These are phyloP conservation scores for Acacia pycnantha DNA, from an alignment of 331 rosid species.

Conservation along the genomic window DNA sequence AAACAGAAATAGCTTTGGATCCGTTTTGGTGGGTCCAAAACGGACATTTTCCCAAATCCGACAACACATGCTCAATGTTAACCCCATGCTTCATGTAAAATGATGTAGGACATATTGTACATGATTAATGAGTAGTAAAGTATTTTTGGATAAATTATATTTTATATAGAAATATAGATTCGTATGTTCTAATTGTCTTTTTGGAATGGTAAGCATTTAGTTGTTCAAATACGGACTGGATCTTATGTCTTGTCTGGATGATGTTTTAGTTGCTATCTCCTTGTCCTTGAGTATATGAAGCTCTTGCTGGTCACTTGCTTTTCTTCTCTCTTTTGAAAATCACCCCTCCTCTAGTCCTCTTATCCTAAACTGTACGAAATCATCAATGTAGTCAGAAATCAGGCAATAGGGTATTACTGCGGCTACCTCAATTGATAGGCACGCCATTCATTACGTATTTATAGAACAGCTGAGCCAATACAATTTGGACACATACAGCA, in stretches of 20 bases:
- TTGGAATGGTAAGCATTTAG: background rate
- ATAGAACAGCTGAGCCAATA: no score
- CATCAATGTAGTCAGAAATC: no score
- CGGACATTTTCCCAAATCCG: background rate
- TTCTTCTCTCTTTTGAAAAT: background rate
- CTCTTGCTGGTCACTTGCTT: background rate
- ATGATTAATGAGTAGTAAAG: background rate
- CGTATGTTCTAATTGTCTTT: slow-evolving; percentile 7
- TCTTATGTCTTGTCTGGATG: background rate
- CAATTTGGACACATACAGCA: no score
- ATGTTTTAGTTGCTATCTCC: slow-evolving; percentile 6
- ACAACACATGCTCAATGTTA: background rate
- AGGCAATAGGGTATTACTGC: no score
- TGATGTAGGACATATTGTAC: background rate
- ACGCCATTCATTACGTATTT: no score
- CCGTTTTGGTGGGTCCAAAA: background rate
- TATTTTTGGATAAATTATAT: background rate
- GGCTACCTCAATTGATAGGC: no score
- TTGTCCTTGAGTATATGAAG: slow-evolving; percentile 11
- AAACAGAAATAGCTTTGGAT: slow-evolving; percentile 5
- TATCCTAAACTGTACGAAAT: background rate
- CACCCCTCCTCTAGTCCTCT: background rate
- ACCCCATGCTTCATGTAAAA: background rate
- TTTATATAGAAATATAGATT: background rate
- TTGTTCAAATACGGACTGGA: background rate